These are phyloP conservation scores for Trypanosoma mega DNA, from an alignment of 208 protist genomes.

Conservation along the genomic window DNA sequence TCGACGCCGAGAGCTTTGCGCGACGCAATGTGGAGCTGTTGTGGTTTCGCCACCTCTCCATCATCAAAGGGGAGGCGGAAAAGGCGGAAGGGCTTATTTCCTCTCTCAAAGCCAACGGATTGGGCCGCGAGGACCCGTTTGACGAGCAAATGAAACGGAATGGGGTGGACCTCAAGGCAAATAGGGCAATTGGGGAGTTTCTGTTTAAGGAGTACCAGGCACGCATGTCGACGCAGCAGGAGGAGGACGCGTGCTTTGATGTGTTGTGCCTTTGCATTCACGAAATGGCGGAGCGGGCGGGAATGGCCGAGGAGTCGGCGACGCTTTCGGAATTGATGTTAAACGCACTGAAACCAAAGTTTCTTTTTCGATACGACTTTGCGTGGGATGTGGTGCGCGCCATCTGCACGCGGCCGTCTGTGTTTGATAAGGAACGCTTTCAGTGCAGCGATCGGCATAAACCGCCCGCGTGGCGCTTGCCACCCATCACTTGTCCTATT, in stretches of 20 bases:
- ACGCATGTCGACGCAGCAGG: background rate
- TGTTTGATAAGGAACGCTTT: constrained; percentile 9
- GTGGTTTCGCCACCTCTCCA: constrained; percentile 14
- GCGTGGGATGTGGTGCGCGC: constrained; percentile 18
- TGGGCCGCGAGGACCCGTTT: background rate
- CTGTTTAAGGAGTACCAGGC: constrained; percentile 6
- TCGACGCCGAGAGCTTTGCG: constrained; percentile 12
- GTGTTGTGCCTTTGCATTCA: constrained; percentile 1
- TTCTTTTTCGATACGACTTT: constrained; percentile 16
- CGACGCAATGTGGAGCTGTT: background rate
- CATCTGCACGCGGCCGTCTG: background rate
- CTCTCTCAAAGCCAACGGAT: background rate
- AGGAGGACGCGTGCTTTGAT: constrained; percentile 1
- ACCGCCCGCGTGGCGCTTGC: constrained; percentile 5
- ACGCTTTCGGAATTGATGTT: constrained; percentile 1
- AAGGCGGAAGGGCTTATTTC: background rate
- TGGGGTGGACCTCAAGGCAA: background rate
- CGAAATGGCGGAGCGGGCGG: constrained; percentile 2
- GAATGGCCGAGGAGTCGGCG: constrained; percentile 1
- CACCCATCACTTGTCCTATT: constrained; percentile 6
- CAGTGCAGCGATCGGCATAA: constrained; percentile 16
- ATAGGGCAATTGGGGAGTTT: constrained; percentile 5
- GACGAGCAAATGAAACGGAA: constrained; percentile 3
- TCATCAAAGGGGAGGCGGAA: background rate
- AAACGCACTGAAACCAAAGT: constrained; percentile 20